These are phyloP conservation scores for Pseudocercospora vitis DNA, from an alignment of 2,329 filamentous ascomycete species.

Conservation along the genomic window DNA sequence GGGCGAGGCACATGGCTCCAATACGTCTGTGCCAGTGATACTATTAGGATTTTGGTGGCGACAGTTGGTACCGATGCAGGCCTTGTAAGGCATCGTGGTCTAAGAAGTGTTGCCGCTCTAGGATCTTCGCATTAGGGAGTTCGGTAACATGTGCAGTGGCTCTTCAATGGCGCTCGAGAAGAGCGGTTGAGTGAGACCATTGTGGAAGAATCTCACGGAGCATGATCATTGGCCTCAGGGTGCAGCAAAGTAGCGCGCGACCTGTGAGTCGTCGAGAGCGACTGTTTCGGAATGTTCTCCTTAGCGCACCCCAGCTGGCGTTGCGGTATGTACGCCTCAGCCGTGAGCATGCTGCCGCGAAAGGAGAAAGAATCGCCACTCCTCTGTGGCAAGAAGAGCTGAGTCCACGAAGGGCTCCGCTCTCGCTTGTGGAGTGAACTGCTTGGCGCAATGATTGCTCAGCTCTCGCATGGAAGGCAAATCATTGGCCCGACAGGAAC, in stretches of 20 bases:
- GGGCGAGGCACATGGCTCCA: conserved; percentile 31
- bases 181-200: conserved; percentile 22
- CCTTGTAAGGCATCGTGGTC: conserved; percentile 28
- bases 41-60: conserved; percentile 35
- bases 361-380: conserved; percentile 23
- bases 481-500: conserved; percentile 14
- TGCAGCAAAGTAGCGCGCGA: conserved; percentile 20
- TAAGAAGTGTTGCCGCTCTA: conserved; percentile 20
- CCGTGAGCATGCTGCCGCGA: conserved; percentile 19
- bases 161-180: conserved; percentile 28
- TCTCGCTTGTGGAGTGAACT: conserved; percentile 10
- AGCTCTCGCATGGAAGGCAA: background rate
- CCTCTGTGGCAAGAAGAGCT: conserved; percentile 24
- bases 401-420: conserved; percentile 17
- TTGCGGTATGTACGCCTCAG: conserved; percentile 24
- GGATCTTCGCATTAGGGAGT: conserved; percentile 24
- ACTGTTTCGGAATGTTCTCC: conserved; percentile 18
- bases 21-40: conserved; percentile 31
- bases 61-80: conserved; percentile 33
- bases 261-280: conserved; percentile 15
- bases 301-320: conserved; percentile 20
- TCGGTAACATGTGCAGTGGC: conserved; percentile 25
- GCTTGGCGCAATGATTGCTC: conserved; percentile 9
- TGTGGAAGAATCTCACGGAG: conserved; percentile 19
- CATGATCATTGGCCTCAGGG: conserved; percentile 29